A percentile compares a stretch with the other conserved stretches of the same genome.
Evolutionary conservation across 1,139 yeast genomes (phyloP).

Genomic region (Pneumocystis carinii): DNA sequence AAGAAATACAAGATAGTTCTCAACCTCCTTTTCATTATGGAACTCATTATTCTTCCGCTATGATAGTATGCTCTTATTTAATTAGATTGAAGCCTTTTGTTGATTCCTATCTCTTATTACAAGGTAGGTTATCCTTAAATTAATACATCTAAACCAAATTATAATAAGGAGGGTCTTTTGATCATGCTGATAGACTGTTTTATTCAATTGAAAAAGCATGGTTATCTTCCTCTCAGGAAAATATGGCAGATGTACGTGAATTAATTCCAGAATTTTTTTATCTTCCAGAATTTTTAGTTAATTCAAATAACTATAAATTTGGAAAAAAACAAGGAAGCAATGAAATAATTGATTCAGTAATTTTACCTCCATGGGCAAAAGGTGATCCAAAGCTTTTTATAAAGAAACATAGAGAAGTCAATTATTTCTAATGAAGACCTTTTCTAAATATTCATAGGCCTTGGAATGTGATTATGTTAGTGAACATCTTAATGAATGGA

Average conservation of each 20-base stretch:
- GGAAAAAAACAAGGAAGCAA: slow-evolving; percentile 54
- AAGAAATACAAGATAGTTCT: slow-evolving; percentile 36
- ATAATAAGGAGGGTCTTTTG: slow-evolving; percentile 55
- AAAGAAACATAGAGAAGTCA: slow-evolving; percentile 52
- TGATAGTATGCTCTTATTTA: slow-evolving; percentile 70
- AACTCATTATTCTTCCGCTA: slow-evolving; percentile 81
- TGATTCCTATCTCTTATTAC: slow-evolving; percentile 57
- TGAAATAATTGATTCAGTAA: slow-evolving; percentile 39
- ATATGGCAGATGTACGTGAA: slow-evolving; percentile 76
- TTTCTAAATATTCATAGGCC: slow-evolving; percentile 20
- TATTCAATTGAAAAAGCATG: slow-evolving; percentile 60
- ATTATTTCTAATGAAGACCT: not conserved
- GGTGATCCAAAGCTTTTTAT: slow-evolving; percentile 59
- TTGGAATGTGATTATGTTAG: slow-evolving; percentile 70
- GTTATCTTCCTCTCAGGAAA: slow-evolving; percentile 61
- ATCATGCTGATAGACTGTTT: slow-evolving; percentile 71
- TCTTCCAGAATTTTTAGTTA: slow-evolving; percentile 58
- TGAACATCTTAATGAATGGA: slow-evolving; percentile 61
- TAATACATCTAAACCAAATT: not conserved
- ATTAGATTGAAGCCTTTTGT: slow-evolving; percentile 67
- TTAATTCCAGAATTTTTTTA: slow-evolving; percentile 72
- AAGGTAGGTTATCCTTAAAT: slow-evolving; percentile 20
- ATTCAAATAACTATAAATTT: slow-evolving; percentile 49
- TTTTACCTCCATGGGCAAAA: slow-evolving; percentile 69
- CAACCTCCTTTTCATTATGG: slow-evolving; percentile 78